Evolutionary conservation across 352 stramenopile species (phyloP).

Genomic region (Phytophthora kernoviae): DNA sequence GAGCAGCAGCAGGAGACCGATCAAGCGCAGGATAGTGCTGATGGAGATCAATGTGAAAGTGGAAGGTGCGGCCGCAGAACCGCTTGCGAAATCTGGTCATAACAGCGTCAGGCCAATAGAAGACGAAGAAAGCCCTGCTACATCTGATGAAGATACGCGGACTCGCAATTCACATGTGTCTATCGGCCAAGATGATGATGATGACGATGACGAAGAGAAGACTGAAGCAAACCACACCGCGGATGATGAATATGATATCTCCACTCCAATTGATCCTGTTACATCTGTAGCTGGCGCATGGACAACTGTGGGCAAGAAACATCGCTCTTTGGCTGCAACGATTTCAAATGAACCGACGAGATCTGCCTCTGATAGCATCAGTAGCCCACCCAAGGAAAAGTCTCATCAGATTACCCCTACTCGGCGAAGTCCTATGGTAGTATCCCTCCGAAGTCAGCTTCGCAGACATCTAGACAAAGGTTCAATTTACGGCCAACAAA

Average conservation of each 20-base stretch:
- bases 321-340: conserved; percentile 33
- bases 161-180: conserved; percentile 16
- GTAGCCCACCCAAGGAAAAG: conserved; percentile 16
- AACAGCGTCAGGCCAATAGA: conserved; percentile 10
- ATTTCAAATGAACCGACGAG: conserved; percentile 7
- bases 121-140: conserved; percentile 19
- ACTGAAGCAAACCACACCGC: conserved; percentile 5
- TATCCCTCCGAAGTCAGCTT: conserved; percentile 7
- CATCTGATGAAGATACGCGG: conserved; percentile 20
- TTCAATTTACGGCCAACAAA: conserved; percentile 12
- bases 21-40: too few species aligned
- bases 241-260: neutral
- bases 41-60: neutral
- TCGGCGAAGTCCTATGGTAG: conserved; percentile 11
- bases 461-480: conserved; percentile 19
- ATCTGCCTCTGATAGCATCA: neutral
- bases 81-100: conserved; percentile 1
- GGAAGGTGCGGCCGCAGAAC: neutral
- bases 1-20: conserved; percentile 15
- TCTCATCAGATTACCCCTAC: neutral
- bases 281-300: conserved; percentile 44
- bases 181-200: conserved; percentile 10
- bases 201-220: neutral
- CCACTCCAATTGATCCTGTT: neutral
- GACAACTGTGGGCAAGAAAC: conserved; percentile 80